Conservation (phyloP, 352 stramenopile genomes). For the Globisporangium lucens region DNA sequence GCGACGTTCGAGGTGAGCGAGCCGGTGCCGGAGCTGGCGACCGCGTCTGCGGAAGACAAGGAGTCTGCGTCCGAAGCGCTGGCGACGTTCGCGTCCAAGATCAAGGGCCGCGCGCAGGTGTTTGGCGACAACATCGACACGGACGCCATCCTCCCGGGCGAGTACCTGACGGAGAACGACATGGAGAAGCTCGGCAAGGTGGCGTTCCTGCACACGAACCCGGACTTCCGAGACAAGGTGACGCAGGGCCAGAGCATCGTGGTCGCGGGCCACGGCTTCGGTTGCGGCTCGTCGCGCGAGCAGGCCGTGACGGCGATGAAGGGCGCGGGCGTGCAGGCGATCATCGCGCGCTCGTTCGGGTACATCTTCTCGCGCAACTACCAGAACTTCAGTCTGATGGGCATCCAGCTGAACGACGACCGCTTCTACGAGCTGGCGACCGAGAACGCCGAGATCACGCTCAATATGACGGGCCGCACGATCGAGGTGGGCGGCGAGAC, state of each 20-base stretch:
- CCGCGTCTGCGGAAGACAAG: conserved; percentile 22
- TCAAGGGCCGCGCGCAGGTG: conserved; percentile 70
- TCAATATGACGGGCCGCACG: conserved; percentile 81
- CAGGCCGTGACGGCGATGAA: conserved; percentile 83
- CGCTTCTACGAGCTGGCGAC: conserved; percentile 80
- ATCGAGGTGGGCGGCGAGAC: conserved; percentile 72
- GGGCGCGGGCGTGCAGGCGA: conserved; percentile 68
- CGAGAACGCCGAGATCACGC: conserved; percentile 67
- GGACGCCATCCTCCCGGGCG: conserved; percentile 80
- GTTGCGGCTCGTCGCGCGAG: conserved; percentile 81
- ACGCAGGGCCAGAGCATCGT: conserved; percentile 65
- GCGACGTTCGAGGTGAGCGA: conserved; percentile 47
- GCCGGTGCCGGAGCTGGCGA: conserved; percentile 48
- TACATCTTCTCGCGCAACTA: conserved; percentile 90
- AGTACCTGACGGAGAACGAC: conserved; percentile 84
- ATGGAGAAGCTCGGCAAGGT: conserved; percentile 82
- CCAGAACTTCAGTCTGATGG: conserved; percentile 83
- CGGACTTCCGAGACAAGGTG: conserved; percentile 84
- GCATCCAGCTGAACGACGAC: conserved; percentile 78
- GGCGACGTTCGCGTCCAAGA: conserved; percentile 44
- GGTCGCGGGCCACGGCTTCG: conserved; percentile 77
- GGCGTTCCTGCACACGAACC: conserved; percentile 82
- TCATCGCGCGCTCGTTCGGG: conserved; percentile 83
- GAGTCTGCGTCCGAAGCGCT: conserved; percentile 24
- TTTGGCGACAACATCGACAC: conserved; percentile 91